These are phyloP conservation scores for Monosporozyma aquatica DNA, from an alignment of 805 yeast species.

Conservation along the genomic window DNA sequence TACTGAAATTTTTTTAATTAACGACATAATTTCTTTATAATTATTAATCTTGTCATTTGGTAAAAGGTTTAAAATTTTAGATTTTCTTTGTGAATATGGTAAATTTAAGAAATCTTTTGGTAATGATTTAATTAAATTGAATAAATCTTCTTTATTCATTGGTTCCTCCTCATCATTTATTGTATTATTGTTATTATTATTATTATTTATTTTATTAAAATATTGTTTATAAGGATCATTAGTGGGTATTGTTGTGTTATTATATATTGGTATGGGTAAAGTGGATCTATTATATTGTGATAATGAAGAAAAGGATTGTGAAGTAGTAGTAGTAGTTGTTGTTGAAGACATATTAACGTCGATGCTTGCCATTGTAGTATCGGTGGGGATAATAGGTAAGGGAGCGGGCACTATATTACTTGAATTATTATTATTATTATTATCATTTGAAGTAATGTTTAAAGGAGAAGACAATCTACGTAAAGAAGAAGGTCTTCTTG, in stretches of 20 bases:
- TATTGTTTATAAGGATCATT: not conserved
- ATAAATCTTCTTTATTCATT: conserved; percentile 21
- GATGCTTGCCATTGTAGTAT: not conserved
- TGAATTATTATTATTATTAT: not conserved
- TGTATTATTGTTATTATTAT: no score
- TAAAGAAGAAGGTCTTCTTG: conserved; percentile 1
- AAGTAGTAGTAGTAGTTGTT: not conserved
- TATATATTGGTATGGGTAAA: no score
- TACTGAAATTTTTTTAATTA: conserved; percentile 22
- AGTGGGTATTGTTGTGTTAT: not conserved
- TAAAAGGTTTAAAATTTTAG: conserved; percentile 29
- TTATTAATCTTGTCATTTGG: conserved; percentile 32
- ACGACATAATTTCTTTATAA: conserved; percentile 27
- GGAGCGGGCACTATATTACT: no score
- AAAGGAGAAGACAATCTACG: no score
- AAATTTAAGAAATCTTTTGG: conserved; percentile 47
- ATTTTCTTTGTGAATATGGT: conserved; percentile 55
- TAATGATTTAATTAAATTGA: conserved; percentile 28
- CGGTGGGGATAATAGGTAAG: not conserved
- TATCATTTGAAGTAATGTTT: not conserved
- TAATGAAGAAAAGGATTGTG: no score
- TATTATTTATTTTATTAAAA: not conserved
- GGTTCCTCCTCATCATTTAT: no score
- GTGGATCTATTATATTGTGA: no score
- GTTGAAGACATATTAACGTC: not conserved